Percentiles rank a stretch among this genome's conserved stretches.
Conservation (phyloP, 2,329 filamentous ascomycete species). For the Neoscytalidium dimidiatum region DNA sequence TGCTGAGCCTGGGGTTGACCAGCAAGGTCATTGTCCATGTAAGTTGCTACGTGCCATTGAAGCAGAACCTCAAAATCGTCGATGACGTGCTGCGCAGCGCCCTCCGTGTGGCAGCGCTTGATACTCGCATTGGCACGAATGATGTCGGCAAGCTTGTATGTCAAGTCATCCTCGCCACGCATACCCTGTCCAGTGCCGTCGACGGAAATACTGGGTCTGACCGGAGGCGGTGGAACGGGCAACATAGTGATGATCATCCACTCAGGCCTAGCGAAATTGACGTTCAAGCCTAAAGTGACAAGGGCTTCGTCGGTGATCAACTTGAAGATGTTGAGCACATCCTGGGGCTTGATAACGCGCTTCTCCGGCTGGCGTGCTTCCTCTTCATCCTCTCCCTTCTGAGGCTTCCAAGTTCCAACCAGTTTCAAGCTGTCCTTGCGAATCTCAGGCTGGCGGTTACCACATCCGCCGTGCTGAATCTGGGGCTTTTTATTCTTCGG, state of each 20-base stretch:
- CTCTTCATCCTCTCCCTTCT: conserved; percentile 72
- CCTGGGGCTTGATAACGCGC: conserved; percentile 77
- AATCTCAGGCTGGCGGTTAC: conserved; percentile 85
- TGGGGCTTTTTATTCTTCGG: conserved; percentile 50
- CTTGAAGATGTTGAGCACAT: conserved; percentile 83
- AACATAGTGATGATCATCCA: conserved; percentile 98
- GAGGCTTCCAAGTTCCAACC: conserved; percentile 70
- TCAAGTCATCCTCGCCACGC: conserved; percentile 97
- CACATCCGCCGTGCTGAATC: conserved; percentile 80
- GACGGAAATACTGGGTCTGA: conserved; percentile 95
- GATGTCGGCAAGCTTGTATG: conserved; percentile 98
- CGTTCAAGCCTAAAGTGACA: conserved; percentile 84
- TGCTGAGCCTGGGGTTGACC: conserved; percentile 92
- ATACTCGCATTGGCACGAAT: conserved; percentile 97
- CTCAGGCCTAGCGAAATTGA: conserved; percentile 92
- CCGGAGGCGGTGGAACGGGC: conserved; percentile 91
- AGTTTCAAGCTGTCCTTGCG: conserved; percentile 85
- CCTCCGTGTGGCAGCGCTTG: conserved; percentile 84
- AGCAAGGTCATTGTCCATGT: conserved; percentile 99
- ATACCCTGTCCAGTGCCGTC: conserved; percentile 90
- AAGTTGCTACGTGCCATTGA: conserved; percentile 97
- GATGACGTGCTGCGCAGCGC: conserved; percentile 86
- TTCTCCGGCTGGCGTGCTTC: conserved; percentile 68
- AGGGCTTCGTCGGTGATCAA: conserved; percentile 82
- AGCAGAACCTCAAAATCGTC: conserved; percentile 88